Evolutionary conservation across 805 yeast genomes (phyloP).

Genomic region (Cyberlindnera misumaiensis): DNA sequence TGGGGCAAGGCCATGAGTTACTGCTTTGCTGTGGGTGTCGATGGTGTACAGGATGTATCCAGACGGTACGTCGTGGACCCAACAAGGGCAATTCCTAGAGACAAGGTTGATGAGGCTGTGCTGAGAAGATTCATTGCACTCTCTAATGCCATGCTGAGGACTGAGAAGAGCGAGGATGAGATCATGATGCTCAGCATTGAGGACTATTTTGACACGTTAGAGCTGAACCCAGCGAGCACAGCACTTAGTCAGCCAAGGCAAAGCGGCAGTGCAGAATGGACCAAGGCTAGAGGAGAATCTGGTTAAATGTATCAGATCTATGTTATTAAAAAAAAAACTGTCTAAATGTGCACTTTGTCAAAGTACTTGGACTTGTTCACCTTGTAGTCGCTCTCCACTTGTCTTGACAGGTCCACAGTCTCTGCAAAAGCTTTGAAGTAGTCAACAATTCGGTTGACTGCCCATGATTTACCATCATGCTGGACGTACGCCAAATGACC

Average conservation of each 20-base stretch:
- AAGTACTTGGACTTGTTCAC: slow-evolving; percentile 13
- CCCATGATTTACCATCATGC: slow-evolving; percentile 41
- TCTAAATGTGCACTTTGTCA: slow-evolving; percentile 11
- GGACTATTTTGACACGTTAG: slow-evolving; percentile 31
- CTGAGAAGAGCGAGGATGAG: slow-evolving; percentile 26
- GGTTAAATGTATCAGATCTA: slow-evolving; percentile 31
- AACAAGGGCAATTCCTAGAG: slow-evolving; percentile 40
- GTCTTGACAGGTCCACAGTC: slow-evolving; percentile 21
- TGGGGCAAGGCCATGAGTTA: slow-evolving; percentile 96
- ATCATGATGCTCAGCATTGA: slow-evolving; percentile 30
- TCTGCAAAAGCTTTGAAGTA: slow-evolving; percentile 34
- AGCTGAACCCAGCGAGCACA: slow-evolving; percentile 13
- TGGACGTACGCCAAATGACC: slow-evolving; percentile 60
- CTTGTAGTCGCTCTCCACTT: slow-evolving; percentile 12
- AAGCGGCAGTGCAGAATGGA: slow-evolving; percentile 77
- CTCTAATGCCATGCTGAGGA: slow-evolving; percentile 32
- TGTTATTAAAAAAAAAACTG: no score
- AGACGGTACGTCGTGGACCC: slow-evolving; percentile 49
- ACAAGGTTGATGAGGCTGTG: slow-evolving; percentile 34
- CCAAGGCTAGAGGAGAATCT: slow-evolving; percentile 67
- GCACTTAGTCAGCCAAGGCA: slow-evolving; percentile 40
- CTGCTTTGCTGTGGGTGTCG: slow-evolving; percentile 59
- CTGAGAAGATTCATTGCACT: slow-evolving; percentile 29
- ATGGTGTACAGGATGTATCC: slow-evolving; percentile 65
- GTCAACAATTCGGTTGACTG: slow-evolving; percentile 33